Evolutionary conservation across 2,329 filamentous ascomycete genomes (phyloP), one percentile per base, ranked within the genome.

Genomic region (Alternaria novae-zelandiae): DNA sequence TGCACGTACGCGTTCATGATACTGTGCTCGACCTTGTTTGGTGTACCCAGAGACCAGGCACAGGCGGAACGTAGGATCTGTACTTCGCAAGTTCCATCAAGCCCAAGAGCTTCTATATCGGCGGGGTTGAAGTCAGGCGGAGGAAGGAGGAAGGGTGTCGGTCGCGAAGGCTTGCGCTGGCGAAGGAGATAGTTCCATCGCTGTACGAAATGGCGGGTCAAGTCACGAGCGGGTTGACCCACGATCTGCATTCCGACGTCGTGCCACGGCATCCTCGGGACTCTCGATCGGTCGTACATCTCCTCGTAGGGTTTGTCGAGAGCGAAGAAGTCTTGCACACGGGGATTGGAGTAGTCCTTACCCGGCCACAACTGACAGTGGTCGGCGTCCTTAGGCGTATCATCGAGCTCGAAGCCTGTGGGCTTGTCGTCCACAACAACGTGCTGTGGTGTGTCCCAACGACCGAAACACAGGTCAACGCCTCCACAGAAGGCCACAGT

Each of bases 221-320:
- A 83, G 81, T 99, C 96, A 70, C 96, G 88, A 12, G 96, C 95
- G 3, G 96, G 96, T 78, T 98, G 96, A 5, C 96, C 96, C 46
- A 98, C 94, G 45, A 99, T 90, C 80, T 98, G 96, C 96, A 99
- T 98, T 3, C 91, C 89, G 66, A 99, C 94, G 79, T 99, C 96
- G 75, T 99, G 96, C 96, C 96, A 99, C 2, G 96, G 95, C 96
- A 98, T 99, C 65, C 96, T 86, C 2, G 96, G 94, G 17, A 95
- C 88, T 77, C 91, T 91, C 64, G 89, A 91, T 59, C 96, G 90
- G 80, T 98, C 93, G 75, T 98, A 99, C 96, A 98, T 98, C 80
- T 99, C 96, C 75, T 97, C 96, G 74, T 98, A 98, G 2, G 96
- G 96, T 78, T 96, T 93, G 76, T 96, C 91, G 25, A 99, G 87